These are phyloP conservation scores for Cymbopogon flexuosus DNA, from an alignment of 202 grass and related monocot genomes.

Conservation along the genomic window DNA sequence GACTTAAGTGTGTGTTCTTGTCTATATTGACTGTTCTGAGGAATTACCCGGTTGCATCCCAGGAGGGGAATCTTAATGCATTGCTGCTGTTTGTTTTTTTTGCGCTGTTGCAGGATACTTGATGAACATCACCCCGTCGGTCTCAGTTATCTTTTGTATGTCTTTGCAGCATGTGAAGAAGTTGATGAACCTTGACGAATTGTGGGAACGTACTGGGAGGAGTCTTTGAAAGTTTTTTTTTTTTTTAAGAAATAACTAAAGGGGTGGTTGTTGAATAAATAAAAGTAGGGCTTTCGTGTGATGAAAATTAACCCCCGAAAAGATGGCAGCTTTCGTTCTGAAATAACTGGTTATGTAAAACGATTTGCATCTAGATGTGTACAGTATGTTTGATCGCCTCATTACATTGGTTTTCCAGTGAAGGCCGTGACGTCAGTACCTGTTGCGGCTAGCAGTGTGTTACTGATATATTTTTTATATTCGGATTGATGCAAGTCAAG, in stretches of 20 bases:
- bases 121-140: neutral
- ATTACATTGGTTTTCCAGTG: neutral
- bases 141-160: neutral
- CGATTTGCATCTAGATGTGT: neutral
- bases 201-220: neutral
- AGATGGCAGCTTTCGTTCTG: neutral
- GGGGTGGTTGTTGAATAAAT: neutral
- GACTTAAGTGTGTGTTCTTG: neutral
- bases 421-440: no score
- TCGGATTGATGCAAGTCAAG: no score
- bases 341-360: neutral
- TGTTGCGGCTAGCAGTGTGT: neutral
- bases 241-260: neutral
- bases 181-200: neutral
- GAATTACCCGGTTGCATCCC: neutral
- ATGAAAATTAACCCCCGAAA: neutral
- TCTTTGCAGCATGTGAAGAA: neutral
- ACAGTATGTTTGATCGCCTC: no score
- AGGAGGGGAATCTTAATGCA: neutral
- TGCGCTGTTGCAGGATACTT: neutral
- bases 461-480: no score
- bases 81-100: neutral
- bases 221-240: neutral
- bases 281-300: neutral
- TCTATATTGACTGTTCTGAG: neutral